Percentiles rank a stretch among this genome's conserved stretches.
These are phyloP conservation scores for Chrysosphaeria jannelii DNA, from an alignment of 2,329 filamentous ascomycete genomes.

Conservation along the genomic window DNA sequence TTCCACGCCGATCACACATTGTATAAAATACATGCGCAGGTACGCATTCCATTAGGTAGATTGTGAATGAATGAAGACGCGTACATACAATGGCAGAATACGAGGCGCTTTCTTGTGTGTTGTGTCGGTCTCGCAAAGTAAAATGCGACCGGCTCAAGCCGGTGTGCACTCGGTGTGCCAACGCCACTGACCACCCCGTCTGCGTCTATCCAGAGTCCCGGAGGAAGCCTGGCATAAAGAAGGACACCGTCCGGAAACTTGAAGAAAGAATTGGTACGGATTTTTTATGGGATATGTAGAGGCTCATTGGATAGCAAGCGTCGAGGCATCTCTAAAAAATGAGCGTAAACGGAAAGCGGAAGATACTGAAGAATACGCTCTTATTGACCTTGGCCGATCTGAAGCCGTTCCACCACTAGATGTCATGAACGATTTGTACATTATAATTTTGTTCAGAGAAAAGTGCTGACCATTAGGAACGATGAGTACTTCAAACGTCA, in stretches of 20 bases:
- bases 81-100: too few species aligned
- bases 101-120: constrained; percentile 43
- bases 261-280: constrained; percentile 54
- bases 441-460: constrained; percentile 1
- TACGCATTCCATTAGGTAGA: too few species aligned
- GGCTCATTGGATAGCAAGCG: constrained; percentile 26
- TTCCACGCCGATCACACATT: too few species aligned
- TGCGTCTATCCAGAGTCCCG: constrained; percentile 75
- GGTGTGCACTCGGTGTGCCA: constrained; percentile 49
- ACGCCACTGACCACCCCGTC: constrained; percentile 28
- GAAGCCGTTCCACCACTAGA: constrained; percentile 54
- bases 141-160: constrained; percentile 63
- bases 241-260: constrained; percentile 69
- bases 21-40: too few species aligned
- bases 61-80: too few species aligned
- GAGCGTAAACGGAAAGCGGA: too few species aligned
- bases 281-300: not conserved
- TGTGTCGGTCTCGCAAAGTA: constrained; percentile 60
- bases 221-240: constrained; percentile 64
- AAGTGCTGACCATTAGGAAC: constrained; percentile 17
- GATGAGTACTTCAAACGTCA: constrained; percentile 46
- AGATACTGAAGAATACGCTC: too few species aligned
- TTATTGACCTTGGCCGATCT: constrained; percentile 54
- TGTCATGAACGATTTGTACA: constrained; percentile 57
- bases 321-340: constrained; percentile 56